Conservation (phyloP, 2,329 filamentous ascomycete genomes). For the Fusarium armeniacum region DNA sequence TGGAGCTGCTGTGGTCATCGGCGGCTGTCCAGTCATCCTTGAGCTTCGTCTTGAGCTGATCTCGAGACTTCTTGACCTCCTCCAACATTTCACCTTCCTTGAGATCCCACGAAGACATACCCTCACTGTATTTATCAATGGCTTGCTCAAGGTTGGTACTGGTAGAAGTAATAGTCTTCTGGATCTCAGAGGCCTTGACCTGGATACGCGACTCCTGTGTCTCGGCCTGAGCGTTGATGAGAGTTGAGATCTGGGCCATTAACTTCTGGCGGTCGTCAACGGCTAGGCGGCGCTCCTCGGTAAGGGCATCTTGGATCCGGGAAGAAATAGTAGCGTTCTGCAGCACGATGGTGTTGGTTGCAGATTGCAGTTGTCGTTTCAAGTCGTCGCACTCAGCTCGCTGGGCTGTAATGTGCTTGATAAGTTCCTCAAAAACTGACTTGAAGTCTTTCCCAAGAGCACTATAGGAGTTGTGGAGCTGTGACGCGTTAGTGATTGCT, state of each 20-base stretch:
- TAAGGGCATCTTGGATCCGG: slow-evolving; percentile 76
- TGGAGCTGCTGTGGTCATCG: slow-evolving; percentile 83
- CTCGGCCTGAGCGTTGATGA: slow-evolving; percentile 82
- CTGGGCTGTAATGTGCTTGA: slow-evolving; percentile 81
- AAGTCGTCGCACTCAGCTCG: slow-evolving; percentile 81
- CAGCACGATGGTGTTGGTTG: slow-evolving; percentile 76
- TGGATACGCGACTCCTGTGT: slow-evolving; percentile 79
- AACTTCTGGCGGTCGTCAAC: slow-evolving; percentile 80
- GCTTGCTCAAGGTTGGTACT: slow-evolving; percentile 75
- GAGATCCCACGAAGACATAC: slow-evolving; percentile 80
- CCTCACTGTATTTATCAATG: slow-evolving; percentile 74
- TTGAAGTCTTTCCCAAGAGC: slow-evolving; percentile 89
- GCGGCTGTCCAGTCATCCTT: slow-evolving; percentile 88
- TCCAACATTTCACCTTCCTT: slow-evolving; percentile 78
- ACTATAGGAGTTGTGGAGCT: slow-evolving; percentile 88
- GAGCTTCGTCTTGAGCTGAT: slow-evolving; percentile 83
- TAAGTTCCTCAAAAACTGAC: slow-evolving; percentile 83
- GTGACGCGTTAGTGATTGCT: slow-evolving; percentile 27
- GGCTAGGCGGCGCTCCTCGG: slow-evolving; percentile 81
- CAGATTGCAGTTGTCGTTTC: slow-evolving; percentile 77
- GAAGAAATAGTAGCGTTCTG: slow-evolving; percentile 76
- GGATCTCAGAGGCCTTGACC: slow-evolving; percentile 72
- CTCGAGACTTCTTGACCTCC: slow-evolving; percentile 78
- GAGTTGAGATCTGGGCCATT: slow-evolving; percentile 79
- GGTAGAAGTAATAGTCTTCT: slow-evolving; percentile 73